Conservation (phyloP, 305 asterid species). For the Ruellia speciosa region DNA sequence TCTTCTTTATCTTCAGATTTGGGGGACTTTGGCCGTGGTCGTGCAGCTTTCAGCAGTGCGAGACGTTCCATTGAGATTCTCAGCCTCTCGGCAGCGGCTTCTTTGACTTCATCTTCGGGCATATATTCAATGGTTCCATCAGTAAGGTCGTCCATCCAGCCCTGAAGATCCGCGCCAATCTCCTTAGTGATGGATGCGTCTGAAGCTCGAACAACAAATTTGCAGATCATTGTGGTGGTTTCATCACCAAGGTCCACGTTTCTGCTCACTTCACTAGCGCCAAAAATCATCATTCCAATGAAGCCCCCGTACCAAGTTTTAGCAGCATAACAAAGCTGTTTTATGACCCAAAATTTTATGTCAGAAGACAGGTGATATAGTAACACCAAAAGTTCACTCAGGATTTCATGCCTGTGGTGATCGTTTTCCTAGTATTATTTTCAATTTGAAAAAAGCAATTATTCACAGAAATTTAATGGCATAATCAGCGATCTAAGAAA, state of each 20-base stretch:
- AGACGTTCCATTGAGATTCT: constrained; percentile 84
- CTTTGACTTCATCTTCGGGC: constrained; percentile 92
- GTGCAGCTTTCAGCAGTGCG: constrained; percentile 78
- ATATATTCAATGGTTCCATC: constrained; percentile 80
- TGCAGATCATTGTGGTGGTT: constrained; percentile 91
- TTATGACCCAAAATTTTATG: constrained; percentile 15
- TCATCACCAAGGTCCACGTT: constrained; percentile 92
- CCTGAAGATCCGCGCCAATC: constrained; percentile 73
- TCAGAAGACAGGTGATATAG: neutral
- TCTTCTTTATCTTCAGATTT: constrained; percentile 41
- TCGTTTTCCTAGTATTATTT: neutral
- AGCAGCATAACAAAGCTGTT: constrained; percentile 85
- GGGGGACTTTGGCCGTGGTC: constrained; percentile 59
- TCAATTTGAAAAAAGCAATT: too few relatives aligned
- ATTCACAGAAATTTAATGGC: too few relatives aligned
- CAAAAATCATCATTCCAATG: constrained; percentile 89
- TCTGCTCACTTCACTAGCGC: constrained; percentile 95
- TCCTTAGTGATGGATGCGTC: constrained; percentile 76
- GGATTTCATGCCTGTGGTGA: neutral
- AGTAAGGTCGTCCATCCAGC: constrained; percentile 90
- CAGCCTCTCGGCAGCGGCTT: constrained; percentile 73
- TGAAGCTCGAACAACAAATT: constrained; percentile 87
- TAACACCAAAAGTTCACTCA: neutral
- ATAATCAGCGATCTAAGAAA: too few relatives aligned
- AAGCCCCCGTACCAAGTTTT: constrained; percentile 97